These are phyloP conservation scores for Cnidoscolus chayamansa DNA, from an alignment of 441 rosid genomes.

Conservation along the genomic window DNA sequence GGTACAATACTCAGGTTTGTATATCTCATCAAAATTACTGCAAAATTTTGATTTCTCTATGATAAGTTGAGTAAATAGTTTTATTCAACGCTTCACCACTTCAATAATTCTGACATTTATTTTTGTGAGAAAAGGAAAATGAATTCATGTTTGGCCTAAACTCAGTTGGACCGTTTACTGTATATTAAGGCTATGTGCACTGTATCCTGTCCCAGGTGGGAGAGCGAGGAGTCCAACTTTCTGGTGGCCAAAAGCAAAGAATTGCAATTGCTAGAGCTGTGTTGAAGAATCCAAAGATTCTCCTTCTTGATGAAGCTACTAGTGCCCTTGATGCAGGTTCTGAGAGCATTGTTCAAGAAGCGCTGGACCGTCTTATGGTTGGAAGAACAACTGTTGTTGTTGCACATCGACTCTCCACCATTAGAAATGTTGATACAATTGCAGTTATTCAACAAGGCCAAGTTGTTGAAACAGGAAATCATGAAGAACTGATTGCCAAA, in stretches of 20 bases:
- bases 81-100: neutral
- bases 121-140: neutral
- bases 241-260: constrained; percentile 98
- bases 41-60: neutral
- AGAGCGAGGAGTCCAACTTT: constrained; percentile 92
- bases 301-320: constrained; percentile 96
- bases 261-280: constrained; percentile 98
- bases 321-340: constrained; percentile 98
- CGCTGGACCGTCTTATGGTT: constrained; percentile 90
- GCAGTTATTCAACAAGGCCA: constrained; percentile 95
- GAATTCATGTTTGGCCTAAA: neutral
- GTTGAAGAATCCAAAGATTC: constrained; percentile 90
- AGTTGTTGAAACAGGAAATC: constrained; percentile 96
- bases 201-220: constrained; percentile 55
- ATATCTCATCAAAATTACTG: neutral
- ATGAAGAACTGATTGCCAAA: constrained; percentile 78
- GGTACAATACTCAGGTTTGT: constrained; percentile 83
- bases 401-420: constrained; percentile 95
- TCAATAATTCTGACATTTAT: neutral
- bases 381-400: constrained; percentile 96
- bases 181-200: constrained; percentile 1
- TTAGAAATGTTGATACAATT: constrained; percentile 83
- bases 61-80: neutral
- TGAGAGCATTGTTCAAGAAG: constrained; percentile 97
- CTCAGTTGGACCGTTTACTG: neutral